Percentiles rank a stretch among this genome's conserved stretches.
Conservation (phyloP, 2,329 filamentous ascomycete species). For the Lachnellula arida region DNA sequence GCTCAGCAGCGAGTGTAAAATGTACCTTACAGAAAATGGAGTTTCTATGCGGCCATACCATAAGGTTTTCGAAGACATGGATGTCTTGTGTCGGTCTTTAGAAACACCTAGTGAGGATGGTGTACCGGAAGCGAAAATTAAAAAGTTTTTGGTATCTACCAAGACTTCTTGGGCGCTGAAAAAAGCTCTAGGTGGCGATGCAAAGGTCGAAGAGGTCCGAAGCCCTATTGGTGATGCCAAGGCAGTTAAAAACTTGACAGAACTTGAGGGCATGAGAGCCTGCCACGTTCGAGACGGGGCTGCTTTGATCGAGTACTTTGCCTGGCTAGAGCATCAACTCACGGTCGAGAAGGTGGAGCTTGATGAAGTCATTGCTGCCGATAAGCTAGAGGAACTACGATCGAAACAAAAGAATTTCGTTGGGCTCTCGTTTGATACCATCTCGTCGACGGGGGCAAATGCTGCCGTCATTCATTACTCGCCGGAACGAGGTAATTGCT, state of each 20-base stretch:
- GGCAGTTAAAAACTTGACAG: slow-evolving; percentile 86
- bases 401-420: slow-evolving; percentile 69
- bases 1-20: slow-evolving; percentile 61
- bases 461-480: slow-evolving; percentile 96
- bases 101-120: slow-evolving; percentile 34
- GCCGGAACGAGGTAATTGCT: slow-evolving; percentile 76
- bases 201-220: slow-evolving; percentile 77
- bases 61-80: slow-evolving; percentile 73
- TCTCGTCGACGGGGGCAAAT: slow-evolving; percentile 80
- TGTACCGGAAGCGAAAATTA: slow-evolving; percentile 28
- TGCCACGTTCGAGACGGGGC: slow-evolving; percentile 94
- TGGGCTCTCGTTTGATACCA: slow-evolving; percentile 90
- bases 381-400: slow-evolving; percentile 78
- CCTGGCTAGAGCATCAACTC: slow-evolving; percentile 91
- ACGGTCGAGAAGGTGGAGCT: slow-evolving; percentile 65
- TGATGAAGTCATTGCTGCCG: slow-evolving; percentile 87
- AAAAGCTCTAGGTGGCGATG: slow-evolving; percentile 77
- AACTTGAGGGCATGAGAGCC: slow-evolving; percentile 86
- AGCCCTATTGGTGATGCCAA: slow-evolving; percentile 89
- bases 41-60: slow-evolving; percentile 79
- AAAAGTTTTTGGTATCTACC: slow-evolving; percentile 80
- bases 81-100: slow-evolving; percentile 50
- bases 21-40: slow-evolving; percentile 63
- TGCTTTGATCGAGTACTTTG: slow-evolving; percentile 86
- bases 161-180: slow-evolving; percentile 92